Conservation (phyloP, 805 yeast genomes). For the Barnettozyma siamensis region DNA sequence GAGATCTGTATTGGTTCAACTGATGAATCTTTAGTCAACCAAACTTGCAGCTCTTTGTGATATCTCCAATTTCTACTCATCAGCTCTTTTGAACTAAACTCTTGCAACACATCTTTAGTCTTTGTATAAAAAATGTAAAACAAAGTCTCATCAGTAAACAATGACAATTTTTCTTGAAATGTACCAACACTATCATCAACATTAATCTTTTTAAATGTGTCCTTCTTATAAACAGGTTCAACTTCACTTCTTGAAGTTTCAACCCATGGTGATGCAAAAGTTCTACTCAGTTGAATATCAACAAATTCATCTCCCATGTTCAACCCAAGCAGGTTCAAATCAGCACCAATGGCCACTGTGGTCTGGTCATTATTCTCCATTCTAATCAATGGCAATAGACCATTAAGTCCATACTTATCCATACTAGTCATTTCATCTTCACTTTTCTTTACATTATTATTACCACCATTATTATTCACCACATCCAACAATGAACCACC, state of each 20-base stretch:
- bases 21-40: conserved; percentile 92
- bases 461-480: neutral
- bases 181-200: conserved; percentile 8
- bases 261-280: conserved; percentile 90
- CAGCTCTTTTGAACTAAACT: conserved; percentile 86
- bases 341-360: conserved; percentile 69
- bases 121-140: conserved; percentile 91
- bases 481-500: too few species aligned
- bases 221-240: conserved; percentile 73
- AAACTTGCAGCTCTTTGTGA: conserved; percentile 90
- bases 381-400: conserved; percentile 51
- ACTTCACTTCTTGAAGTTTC: conserved; percentile 88
- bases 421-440: conserved; percentile 34
- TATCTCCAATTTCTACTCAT: conserved; percentile 94
- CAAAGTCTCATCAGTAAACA: conserved; percentile 84
- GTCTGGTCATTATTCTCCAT: conserved; percentile 60
- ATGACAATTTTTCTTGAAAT: conserved; percentile 40
- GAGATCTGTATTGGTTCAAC: conserved; percentile 80
- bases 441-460: conserved; percentile 6
- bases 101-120: conserved; percentile 91
- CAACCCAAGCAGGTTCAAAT: conserved; percentile 60
- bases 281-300: conserved; percentile 43
- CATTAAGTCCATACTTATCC: conserved; percentile 64
- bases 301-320: conserved; percentile 40
- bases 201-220: conserved; percentile 29